Evolutionary conservation across 2,329 filamentous ascomycete genomes (phyloP).

Genomic region (Harringtonia lauricola): DNA sequence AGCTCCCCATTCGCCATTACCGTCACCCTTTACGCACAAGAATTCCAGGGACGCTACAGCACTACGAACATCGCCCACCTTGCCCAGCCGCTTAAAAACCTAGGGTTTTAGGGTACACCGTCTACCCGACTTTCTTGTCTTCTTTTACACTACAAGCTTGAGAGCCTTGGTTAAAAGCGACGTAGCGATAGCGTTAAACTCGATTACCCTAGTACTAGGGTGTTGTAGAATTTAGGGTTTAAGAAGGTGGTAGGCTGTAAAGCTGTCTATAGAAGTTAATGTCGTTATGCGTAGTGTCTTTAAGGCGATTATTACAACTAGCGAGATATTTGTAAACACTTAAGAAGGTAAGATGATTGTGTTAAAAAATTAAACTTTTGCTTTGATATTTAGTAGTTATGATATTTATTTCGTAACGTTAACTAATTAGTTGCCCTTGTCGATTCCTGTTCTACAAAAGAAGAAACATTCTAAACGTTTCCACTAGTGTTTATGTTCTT

Average conservation of each 20-base stretch:
- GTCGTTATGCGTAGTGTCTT: constrained; percentile 82
- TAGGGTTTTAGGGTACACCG: constrained; percentile 65
- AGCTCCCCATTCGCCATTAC: constrained; percentile 63
- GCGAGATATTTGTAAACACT: constrained; percentile 38
- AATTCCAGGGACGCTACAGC: constrained; percentile 92
- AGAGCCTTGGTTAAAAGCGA: constrained; percentile 79
- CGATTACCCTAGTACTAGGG: constrained; percentile 66
- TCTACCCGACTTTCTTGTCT: constrained; percentile 67
- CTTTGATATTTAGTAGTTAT: too few species aligned
- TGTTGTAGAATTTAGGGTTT: constrained; percentile 79
- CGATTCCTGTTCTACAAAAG: too few species aligned
- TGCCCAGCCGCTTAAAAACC: constrained; percentile 68
- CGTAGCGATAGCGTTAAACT: constrained; percentile 87
- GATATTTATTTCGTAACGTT: too few species aligned
- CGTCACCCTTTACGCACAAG: constrained; percentile 71
- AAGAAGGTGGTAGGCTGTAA: constrained; percentile 85
- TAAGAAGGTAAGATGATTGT: too few species aligned
- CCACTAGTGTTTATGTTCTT: too few species aligned
- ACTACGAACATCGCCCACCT: constrained; percentile 84
- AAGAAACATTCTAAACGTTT: too few species aligned
- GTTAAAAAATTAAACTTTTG: too few species aligned
- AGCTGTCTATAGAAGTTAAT: constrained; percentile 76
- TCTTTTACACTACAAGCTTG: constrained; percentile 71
- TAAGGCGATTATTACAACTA: constrained; percentile 81
- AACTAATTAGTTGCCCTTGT: too few species aligned